A percentile compares a stretch with the other conserved stretches of the same genome.
These are phyloP conservation scores for Didymosphaeria variabile DNA, from an alignment of 2,329 filamentous ascomycete species.

Conservation along the genomic window DNA sequence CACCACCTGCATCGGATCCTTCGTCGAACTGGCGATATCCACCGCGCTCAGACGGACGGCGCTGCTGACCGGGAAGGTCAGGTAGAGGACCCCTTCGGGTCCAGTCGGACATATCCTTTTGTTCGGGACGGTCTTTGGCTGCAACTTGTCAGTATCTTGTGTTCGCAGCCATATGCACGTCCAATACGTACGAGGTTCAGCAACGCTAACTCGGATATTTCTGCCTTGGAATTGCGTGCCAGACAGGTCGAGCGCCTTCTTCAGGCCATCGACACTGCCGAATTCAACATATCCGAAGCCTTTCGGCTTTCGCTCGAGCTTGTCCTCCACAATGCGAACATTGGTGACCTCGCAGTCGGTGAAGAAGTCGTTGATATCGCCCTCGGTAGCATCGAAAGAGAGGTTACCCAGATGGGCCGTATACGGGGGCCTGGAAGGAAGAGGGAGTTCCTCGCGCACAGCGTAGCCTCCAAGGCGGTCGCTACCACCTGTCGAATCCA, in stretches of 20 bases:
- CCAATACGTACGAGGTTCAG: constrained; percentile 86
- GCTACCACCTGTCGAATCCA: constrained; percentile 20
- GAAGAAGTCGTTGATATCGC: constrained; percentile 87
- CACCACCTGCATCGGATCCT: constrained; percentile 61
- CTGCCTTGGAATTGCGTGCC: constrained; percentile 86
- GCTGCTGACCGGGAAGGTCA: constrained; percentile 70
- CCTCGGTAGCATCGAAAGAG: constrained; percentile 89
- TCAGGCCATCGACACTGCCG: constrained; percentile 83
- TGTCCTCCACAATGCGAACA: constrained; percentile 96
- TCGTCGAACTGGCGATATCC: constrained; percentile 61
- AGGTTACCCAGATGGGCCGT: constrained; percentile 97
- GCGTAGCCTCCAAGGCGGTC: constrained; percentile 44
- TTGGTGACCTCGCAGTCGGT: constrained; percentile 83
- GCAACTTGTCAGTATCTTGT: constrained; percentile 32
- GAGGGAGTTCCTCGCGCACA: constrained; percentile 77
- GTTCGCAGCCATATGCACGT: not conserved
- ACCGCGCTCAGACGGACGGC: constrained; percentile 61
- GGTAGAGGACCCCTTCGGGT: constrained; percentile 89
- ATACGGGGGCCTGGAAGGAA: constrained; percentile 91
- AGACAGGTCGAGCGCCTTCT: constrained; percentile 86
- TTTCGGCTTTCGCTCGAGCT: constrained; percentile 91
- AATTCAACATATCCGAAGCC: constrained; percentile 99
- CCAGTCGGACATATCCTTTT: constrained; percentile 88
- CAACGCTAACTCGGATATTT: constrained; percentile 91
- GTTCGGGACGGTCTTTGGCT: constrained; percentile 89